These are phyloP conservation scores for Boletus bicolor DNA, from an alignment of 768 basidiomycete genomes.

Conservation along the genomic window DNA sequence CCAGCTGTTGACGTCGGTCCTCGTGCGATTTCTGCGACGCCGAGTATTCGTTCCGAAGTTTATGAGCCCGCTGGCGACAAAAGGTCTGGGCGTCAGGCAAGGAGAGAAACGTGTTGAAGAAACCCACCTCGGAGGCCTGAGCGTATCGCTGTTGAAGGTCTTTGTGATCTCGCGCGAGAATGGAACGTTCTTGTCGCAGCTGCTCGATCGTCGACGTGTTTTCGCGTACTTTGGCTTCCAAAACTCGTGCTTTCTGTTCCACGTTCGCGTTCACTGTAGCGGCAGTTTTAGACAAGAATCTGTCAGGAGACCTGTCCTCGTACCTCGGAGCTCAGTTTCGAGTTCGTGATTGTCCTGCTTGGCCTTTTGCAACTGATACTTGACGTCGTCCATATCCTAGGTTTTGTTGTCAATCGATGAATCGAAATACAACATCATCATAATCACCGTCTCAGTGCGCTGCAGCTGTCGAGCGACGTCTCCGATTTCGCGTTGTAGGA, in stretches of 20 bases:
- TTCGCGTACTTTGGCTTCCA: conserved; percentile 65
- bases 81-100: background rate
- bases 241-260: conserved; percentile 70
- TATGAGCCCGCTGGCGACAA: conserved; percentile 51
- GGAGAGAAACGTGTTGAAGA: background rate
- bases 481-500: conserved; percentile 61
- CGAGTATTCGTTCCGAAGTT: conserved; percentile 59
- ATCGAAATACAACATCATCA: background rate
- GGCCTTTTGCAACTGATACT: conserved; percentile 58
- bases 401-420: background rate
- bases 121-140: conserved; percentile 62
- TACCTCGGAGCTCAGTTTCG: conserved; percentile 72
- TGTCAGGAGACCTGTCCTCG: conserved; percentile 12
- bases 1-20: conserved; percentile 68
- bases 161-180: conserved; percentile 68
- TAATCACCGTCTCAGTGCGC: conserved; percentile 62
- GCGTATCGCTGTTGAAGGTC: conserved; percentile 65
- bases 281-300: background rate
- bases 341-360: conserved; percentile 74
- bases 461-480: conserved; percentile 60
- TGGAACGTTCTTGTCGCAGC: conserved; percentile 71
- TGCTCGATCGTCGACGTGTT: conserved; percentile 70
- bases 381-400: conserved; percentile 80
- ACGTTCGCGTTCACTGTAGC: conserved; percentile 55
- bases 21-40: conserved; percentile 66